A percentile compares a stretch with the other conserved stretches of the same genome.
phyloP scores from a whole-genome alignment of 169 alveolate species.

The Plasmodium berghei region DNA sequence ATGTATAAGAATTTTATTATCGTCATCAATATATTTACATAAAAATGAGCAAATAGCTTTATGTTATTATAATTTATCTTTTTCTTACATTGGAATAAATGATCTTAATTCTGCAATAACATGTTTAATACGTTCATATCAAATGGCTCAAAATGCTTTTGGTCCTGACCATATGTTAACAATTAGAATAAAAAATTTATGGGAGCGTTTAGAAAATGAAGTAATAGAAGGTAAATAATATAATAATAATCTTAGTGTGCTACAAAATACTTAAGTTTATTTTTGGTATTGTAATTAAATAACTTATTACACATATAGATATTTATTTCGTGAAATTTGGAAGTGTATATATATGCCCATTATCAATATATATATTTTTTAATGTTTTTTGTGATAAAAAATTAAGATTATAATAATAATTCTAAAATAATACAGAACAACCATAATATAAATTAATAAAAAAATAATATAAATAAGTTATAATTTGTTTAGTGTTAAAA shows the following conservation, averaged over 20 bases:
- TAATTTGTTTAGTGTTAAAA: no score
- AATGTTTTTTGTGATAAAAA: no score
- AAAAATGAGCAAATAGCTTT: constrained; percentile 74
- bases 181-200: constrained; percentile 27
- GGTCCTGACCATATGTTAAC: constrained; percentile 73
- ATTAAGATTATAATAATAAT: no score
- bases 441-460: no score
- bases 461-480: no score
- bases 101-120: constrained; percentile 60
- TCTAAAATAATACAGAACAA: no score
- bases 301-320: no score
- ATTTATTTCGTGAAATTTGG: no score
- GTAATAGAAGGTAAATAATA: not conserved
- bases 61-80: constrained; percentile 66
- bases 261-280: not conserved
- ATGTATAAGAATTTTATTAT: constrained; percentile 48
- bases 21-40: constrained; percentile 47
- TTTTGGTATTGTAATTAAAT: no score
- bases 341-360: no score
- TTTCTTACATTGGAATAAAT: constrained; percentile 73
- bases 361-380: no score
- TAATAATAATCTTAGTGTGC: no score
- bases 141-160: constrained; percentile 25
- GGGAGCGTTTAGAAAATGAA: constrained; percentile 33
- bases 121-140: constrained; percentile 52